Evolutionary conservation across 257 asterid genomes (phyloP).

Genomic region (Solanum medicagineum): DNA sequence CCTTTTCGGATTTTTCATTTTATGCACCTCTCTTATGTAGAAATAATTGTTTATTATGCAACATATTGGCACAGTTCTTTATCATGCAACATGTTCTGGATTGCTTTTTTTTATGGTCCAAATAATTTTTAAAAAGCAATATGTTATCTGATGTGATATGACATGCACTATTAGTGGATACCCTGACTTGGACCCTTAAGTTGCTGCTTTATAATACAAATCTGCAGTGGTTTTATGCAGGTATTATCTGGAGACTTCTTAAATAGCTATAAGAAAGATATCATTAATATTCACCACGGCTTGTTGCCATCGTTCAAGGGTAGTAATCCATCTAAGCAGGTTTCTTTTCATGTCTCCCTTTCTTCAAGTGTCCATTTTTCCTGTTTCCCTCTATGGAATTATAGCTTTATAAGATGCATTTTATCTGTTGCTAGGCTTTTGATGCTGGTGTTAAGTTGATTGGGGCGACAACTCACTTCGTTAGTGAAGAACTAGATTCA

Average conservation of each 20-base stretch:
- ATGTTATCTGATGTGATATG: background rate
- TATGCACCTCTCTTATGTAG: background rate
- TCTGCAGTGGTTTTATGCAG: slow-evolving; percentile 38
- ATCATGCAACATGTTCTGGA: background rate
- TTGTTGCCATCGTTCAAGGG: slow-evolving; percentile 95
- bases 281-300: slow-evolving; percentile 93
- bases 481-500: slow-evolving; percentile 80
- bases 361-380: background rate
- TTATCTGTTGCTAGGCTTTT: slow-evolving; percentile 51
- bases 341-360: slow-evolving; percentile 9
- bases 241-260: slow-evolving; percentile 72
- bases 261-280: slow-evolving; percentile 52
- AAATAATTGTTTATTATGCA: background rate
- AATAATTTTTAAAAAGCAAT: background rate
- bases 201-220: slow-evolving; percentile 1
- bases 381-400: background rate
- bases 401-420: background rate
- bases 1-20: background rate
- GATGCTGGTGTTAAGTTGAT: slow-evolving; percentile 92
- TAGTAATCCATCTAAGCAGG: slow-evolving; percentile 88
- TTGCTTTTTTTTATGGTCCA: background rate
- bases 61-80: background rate
- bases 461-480: slow-evolving; percentile 94
- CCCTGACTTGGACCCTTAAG: background rate
- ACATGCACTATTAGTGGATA: background rate